phyloP scores from a whole-genome alignment of 768 basidiomycete genomes.

The Suillus spraguei region DNA sequence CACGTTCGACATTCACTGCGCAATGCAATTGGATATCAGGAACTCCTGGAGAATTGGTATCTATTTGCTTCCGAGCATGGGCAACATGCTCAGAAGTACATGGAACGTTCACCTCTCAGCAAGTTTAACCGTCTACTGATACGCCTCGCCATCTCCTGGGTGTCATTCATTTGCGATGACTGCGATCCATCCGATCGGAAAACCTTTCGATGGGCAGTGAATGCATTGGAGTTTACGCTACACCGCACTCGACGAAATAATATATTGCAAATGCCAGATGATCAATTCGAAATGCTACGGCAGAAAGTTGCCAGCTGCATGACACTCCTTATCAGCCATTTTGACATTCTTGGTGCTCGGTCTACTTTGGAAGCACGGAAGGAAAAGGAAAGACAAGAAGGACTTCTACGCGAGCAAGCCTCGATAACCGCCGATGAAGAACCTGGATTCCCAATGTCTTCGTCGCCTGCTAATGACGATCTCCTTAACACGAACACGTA shows the following conservation, averaged over 20 bases:
- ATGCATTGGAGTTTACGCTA: conserved; percentile 90
- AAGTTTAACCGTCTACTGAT: conserved; percentile 86
- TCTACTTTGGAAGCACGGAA: conserved; percentile 85
- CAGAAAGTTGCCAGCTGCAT: conserved; percentile 95
- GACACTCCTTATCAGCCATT: conserved; percentile 95
- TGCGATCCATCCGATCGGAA: conserved; percentile 95
- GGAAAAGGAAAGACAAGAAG: conserved; percentile 86
- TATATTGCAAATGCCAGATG: conserved; percentile 84
- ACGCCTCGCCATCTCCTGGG: conserved; percentile 94
- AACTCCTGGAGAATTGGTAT: conserved; percentile 93
- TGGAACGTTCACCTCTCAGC: conserved; percentile 70
- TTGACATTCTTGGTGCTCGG: conserved; percentile 95
- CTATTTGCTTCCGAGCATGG: conserved; percentile 96
- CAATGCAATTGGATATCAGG: conserved; percentile 68
- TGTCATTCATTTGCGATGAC: conserved; percentile 97
- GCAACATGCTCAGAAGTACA: conserved; percentile 83
- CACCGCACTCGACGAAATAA: conserved; percentile 85
- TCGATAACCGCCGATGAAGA: conserved; percentile 49
- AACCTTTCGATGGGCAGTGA: conserved; percentile 98
- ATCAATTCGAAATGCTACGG: conserved; percentile 88
- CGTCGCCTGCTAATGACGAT: conserved; percentile 40
- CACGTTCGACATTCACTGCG: conserved; percentile 74
- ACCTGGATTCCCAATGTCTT: conserved; percentile 49
- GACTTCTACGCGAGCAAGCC: conserved; percentile 56
- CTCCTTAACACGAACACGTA: conserved; percentile 30